Base-by-base conservation (phyloP, 106 monocot species). In the Dendrobium officinale region DNA sequence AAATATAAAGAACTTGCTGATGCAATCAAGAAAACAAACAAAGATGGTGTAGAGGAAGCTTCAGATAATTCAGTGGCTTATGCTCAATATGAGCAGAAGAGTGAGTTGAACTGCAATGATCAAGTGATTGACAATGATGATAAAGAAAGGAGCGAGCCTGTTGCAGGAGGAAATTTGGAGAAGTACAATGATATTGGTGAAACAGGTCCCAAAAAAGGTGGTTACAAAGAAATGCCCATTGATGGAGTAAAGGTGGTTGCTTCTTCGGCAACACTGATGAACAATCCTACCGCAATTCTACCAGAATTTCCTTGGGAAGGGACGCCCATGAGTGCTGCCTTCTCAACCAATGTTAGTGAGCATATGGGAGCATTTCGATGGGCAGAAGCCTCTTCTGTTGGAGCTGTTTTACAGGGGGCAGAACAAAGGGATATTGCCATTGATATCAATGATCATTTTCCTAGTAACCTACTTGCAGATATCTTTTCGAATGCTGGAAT, bases 381-480 rank as follows among this genome's bases (percentile, higher is more conserved):
- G 48, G 13, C 51, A 51, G 31, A 40, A 26, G 81, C 27, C 22
- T 78, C 42, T 42, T 67, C 86, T 56, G 33, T 77, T 78, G 43
- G 33, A 68, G 74, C 45, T 77, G 82, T 79, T 75, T 81, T 88
- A 78, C 79, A 82, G 42, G 78, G 77, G 51, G 91, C 74, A 75
- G 79, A 78, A 58, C 75, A 51, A 66, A 84, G 75, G 66, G 91
- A 89, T 81, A 86, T 90, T 74, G 67, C 79, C 58, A 88, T 84
- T 81, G 89, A 92, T 59, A 92, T 89, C 42, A 90, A 89, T 83
- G 97, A 98, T 81, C 81, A 89, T 22, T 92, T 94, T 75, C 92
- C 97, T 59, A 92, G 75, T 75, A 85, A 89, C 81, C 77, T 99
- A 31, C 91, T 99, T 5, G 91, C 95, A 83, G 95, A 99, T 83